Conservation (phyloP, 2,329 filamentous ascomycete genomes). For the Sporothrix dimorphospora region DNA sequence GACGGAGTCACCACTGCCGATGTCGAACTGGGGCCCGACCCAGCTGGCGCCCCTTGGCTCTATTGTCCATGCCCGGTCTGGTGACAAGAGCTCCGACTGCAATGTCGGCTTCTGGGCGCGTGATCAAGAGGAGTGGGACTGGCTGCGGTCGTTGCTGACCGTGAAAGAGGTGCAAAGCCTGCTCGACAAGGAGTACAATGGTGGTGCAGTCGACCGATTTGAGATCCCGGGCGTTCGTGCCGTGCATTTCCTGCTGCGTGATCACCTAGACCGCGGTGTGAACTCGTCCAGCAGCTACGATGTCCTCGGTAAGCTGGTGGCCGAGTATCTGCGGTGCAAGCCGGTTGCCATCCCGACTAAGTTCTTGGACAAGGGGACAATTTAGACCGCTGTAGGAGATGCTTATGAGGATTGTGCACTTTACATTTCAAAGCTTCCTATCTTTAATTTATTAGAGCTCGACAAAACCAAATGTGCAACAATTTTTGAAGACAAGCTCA, state of each 20-base stretch:
- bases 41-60: constrained; percentile 39
- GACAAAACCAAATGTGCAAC: not conserved
- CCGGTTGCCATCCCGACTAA: not conserved
- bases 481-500: too few relatives aligned
- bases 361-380: not conserved
- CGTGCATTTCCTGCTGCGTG: constrained; percentile 47
- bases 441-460: not conserved
- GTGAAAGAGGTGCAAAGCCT: constrained; percentile 32
- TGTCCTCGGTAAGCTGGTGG: constrained; percentile 51
- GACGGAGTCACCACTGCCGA: constrained; percentile 29
- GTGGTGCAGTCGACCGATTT: constrained; percentile 32
- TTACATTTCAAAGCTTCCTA: too few relatives aligned
- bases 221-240: constrained; percentile 29
- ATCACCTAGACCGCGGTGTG: constrained; percentile 50
- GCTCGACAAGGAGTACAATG: constrained; percentile 34
- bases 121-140: constrained; percentile 45
- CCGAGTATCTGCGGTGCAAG: constrained; percentile 46
- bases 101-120: constrained; percentile 49
- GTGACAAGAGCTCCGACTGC: constrained; percentile 45
- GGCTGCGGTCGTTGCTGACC: constrained; percentile 45
- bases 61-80: constrained; percentile 44
- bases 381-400: not conserved
- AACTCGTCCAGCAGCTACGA: constrained; percentile 49
- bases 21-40: constrained; percentile 36
- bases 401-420: too few relatives aligned